These are phyloP conservation scores for Graphilbum sp. DNA, from an alignment of 2,329 filamentous ascomycete genomes.

Conservation along the genomic window DNA sequence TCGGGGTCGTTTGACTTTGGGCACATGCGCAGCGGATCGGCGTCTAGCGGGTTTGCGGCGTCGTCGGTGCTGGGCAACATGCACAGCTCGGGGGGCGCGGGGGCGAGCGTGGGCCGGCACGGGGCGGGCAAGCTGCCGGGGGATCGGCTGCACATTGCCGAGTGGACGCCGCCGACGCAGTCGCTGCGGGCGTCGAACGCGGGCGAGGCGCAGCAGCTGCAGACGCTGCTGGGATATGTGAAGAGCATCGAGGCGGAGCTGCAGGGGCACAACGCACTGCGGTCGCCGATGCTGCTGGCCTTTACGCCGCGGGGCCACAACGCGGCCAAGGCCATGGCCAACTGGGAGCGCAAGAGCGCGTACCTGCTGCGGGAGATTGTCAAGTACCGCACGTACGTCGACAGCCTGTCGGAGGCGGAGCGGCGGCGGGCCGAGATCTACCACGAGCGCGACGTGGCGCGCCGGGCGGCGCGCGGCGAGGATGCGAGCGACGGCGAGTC, in stretches of 20 bases:
- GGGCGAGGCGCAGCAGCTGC: constrained; percentile 66
- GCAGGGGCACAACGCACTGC: constrained; percentile 71
- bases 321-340: constrained; percentile 69
- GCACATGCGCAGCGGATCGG: constrained; percentile 30
- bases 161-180: constrained; percentile 80
- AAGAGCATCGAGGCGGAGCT: constrained; percentile 74
- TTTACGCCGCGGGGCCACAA: constrained; percentile 78
- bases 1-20: constrained; percentile 48
- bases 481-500: constrained; percentile 2
- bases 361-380: constrained; percentile 88
- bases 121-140: constrained; percentile 62
- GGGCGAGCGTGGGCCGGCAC: constrained; percentile 1
- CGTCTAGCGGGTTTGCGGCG: constrained; percentile 22
- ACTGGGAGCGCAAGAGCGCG: constrained; percentile 92
- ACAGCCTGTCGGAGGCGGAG: constrained; percentile 59
- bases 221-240: constrained; percentile 61
- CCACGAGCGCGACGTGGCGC: constrained; percentile 35
- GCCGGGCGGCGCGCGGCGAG: constrained; percentile 29
- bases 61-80: no score
- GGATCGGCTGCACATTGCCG: constrained; percentile 67
- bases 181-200: constrained; percentile 74
- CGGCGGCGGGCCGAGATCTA: constrained; percentile 56
- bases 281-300: constrained; percentile 73
- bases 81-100: neutral
- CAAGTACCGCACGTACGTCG: constrained; percentile 92